Base-by-base conservation (phyloP, 106 monocot species). In the Amphibolis antarctica region DNA sequence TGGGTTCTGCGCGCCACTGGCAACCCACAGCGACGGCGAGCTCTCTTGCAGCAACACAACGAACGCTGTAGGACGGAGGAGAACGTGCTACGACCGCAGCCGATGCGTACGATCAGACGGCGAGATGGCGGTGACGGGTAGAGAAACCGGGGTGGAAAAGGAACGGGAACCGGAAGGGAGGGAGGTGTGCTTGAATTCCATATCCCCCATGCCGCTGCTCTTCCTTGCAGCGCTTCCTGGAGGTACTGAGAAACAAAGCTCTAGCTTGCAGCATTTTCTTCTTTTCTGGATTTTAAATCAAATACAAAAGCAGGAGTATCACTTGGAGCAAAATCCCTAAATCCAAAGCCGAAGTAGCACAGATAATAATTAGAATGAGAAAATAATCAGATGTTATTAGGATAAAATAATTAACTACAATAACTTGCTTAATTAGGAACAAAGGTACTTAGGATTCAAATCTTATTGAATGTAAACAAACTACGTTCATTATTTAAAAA, bases 201-300 rank as follows among this genome's bases (percentile, higher is more conserved):
- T 73, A 19, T 73, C 73, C 15, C 73, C 73, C 18, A 24, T 73
- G 12, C 59, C 73, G 10, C 42, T 73, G 66, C 29, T 73, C 26
- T 31, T 73, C 42, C 47, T 66, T 54, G 65, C 31, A 7, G 58
- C 73, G 17, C 65, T 73, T 31, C 73, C 73, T 31, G 73, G 65
- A 73, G 72, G 72, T 72, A 42, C 51, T 55, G 21, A 42, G 4
- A n/a, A 0, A 17, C 20, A 50, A 9, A 18, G 17, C 50, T 50
- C 50, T 50, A 5, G 13, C 50, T 50, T 0, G 9, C 17, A 50
- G n/a, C 9, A 6, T 0, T 19, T 50, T 17, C 50, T 20, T 50
- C 20, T 19, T 50, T 20, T 50, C 50, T 50, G 20, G 20, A 50
- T 13, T 19, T 14, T 50, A 1, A 20, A 50, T 49, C 48, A 49